phyloP scores from a whole-genome alignment of 805 yeast species.

The Helenozyma rhizophorensis region DNA sequence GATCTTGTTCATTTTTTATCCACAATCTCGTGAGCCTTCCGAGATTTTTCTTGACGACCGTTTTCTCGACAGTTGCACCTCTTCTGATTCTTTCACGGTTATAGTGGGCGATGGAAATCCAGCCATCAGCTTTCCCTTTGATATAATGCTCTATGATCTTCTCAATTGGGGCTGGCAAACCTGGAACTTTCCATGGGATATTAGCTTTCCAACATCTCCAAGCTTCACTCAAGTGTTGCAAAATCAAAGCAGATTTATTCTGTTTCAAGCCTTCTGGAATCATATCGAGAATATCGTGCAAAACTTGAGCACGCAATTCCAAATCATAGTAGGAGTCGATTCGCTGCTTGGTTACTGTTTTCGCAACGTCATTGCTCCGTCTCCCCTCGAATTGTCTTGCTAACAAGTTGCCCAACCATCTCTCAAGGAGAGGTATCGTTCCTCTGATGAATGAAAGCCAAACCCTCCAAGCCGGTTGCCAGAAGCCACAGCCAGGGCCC shows the following conservation, averaged over 20 bases:
- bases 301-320: conserved; percentile 87
- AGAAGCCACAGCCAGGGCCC: conserved; percentile 98
- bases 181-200: conserved; percentile 96
- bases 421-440: conserved; percentile 80
- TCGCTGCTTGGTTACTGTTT: conserved; percentile 92
- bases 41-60: conserved; percentile 87
- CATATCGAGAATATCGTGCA: conserved; percentile 95
- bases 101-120: conserved; percentile 90
- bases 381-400: conserved; percentile 97
- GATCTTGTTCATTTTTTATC: conserved; percentile 87
- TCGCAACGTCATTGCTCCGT: conserved; percentile 83
- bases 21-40: conserved; percentile 90
- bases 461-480: conserved; percentile 99
- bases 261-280: conserved; percentile 92
- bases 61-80: conserved; percentile 92
- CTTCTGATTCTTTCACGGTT: conserved; percentile 83
- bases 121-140: conserved; percentile 93
- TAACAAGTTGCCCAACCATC: conserved; percentile 91
- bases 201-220: conserved; percentile 99
- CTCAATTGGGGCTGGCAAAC: conserved; percentile 87
- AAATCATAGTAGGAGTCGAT: conserved; percentile 92
- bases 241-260: conserved; percentile 76
- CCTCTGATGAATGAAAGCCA: conserved; percentile 95
- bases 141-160: conserved; percentile 84
- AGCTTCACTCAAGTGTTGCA: conserved; percentile 95